These are phyloP conservation scores for Jaltomata sinuosa DNA, from an alignment of 257 asterid species.

Conservation along the genomic window DNA sequence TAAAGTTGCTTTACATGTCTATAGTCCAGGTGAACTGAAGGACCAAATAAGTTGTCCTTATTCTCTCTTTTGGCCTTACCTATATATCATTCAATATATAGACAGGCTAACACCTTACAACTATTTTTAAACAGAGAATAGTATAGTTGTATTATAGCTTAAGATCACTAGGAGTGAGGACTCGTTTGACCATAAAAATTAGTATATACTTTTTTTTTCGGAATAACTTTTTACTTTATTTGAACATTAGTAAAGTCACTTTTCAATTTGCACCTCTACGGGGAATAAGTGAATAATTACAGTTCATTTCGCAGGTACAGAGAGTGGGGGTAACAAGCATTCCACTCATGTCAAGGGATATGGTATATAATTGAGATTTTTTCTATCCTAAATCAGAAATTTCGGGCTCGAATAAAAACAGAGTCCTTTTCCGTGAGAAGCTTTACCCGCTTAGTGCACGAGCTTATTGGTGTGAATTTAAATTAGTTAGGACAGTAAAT, in stretches of 20 bases:
- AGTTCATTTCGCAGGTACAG: too few relatives aligned
- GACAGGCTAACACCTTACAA: too few relatives aligned
- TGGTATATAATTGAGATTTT: not conserved
- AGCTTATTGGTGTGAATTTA: fast-evolving
- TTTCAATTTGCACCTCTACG: not conserved
- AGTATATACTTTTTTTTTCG: too few relatives aligned
- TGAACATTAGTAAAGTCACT: too few relatives aligned
- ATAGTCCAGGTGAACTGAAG: not conserved
- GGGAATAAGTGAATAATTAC: too few relatives aligned
- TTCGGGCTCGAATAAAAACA: not conserved
- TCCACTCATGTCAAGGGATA: too few relatives aligned
- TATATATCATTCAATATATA: too few relatives aligned
- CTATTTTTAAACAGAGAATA: too few relatives aligned
- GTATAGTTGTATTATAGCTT: not conserved
- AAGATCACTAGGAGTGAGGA: too few relatives aligned
- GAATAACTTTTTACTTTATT: too few relatives aligned
- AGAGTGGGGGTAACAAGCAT: too few relatives aligned
- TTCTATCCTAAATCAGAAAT: not conserved
- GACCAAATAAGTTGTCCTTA: not conserved
- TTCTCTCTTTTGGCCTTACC: not conserved
- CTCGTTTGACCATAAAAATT: too few relatives aligned
- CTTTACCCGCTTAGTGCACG: not conserved
- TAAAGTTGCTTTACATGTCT: not conserved
- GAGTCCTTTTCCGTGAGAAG: not conserved
- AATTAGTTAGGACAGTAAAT: not conserved